phyloP scores from a whole-genome alignment of 1,284 basidiomycete species.

The Sporisorium iseilematis-ciliati region DNA sequence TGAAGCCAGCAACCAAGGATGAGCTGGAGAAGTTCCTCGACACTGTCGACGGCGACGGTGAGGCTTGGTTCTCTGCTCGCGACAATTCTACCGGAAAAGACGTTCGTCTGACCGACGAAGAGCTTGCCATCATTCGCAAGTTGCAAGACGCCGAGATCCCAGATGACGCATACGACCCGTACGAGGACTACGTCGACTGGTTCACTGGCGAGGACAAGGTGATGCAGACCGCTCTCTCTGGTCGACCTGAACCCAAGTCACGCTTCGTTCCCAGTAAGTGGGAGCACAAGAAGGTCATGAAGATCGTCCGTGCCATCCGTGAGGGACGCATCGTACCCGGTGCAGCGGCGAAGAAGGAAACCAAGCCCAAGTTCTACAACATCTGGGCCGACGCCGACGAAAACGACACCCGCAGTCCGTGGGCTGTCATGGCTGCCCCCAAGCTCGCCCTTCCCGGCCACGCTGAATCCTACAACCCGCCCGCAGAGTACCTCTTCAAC shows the following conservation, averaged over 20 bases:
- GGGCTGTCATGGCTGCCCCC: slow-evolving; percentile 82
- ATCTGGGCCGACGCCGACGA: slow-evolving; percentile 82
- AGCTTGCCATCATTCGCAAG: slow-evolving; percentile 93
- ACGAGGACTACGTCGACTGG: slow-evolving; percentile 94
- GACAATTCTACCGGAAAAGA: slow-evolving; percentile 89
- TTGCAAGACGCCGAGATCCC: slow-evolving; percentile 92
- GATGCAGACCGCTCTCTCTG: slow-evolving; percentile 90
- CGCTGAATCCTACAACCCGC: slow-evolving; percentile 97
- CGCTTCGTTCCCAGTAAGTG: slow-evolving; percentile 98
- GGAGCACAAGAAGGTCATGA: slow-evolving; percentile 99
- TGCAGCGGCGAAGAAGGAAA: slow-evolving; percentile 76
- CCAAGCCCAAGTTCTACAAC: slow-evolving; percentile 83
- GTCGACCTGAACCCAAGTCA: slow-evolving; percentile 93
- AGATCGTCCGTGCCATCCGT: slow-evolving; percentile 97
- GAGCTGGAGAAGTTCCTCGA: slow-evolving; percentile 97
- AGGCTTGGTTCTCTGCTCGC: slow-evolving; percentile 91
- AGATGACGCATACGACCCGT: slow-evolving; percentile 82
- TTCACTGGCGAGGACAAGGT: slow-evolving; percentile 96
- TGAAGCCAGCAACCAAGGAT: slow-evolving; percentile 93
- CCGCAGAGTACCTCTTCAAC: slow-evolving; percentile 95
- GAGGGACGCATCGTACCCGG: slow-evolving; percentile 91
- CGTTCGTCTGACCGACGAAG: slow-evolving; percentile 87
- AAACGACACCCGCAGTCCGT: slow-evolving; percentile 66
- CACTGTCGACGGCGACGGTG: slow-evolving; percentile 87
- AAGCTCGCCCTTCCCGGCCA: slow-evolving; percentile 90